Evolutionary conservation across 208 protist species (phyloP).

Genomic region (Tritrichomonas foetus): DNA sequence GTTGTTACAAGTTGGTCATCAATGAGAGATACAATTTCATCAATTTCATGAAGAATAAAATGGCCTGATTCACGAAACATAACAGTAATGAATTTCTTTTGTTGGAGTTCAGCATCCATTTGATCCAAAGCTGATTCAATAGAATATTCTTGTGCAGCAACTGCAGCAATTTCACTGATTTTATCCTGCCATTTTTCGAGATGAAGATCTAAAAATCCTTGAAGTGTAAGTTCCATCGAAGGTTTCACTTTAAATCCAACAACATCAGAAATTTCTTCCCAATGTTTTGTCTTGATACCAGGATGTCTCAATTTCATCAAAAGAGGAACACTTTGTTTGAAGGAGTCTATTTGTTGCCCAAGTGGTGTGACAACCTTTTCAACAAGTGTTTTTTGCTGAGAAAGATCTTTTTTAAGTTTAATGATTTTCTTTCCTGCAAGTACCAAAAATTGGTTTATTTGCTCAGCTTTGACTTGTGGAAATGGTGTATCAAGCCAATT

Average conservation of each 20-base stretch:
- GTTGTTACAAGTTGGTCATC: slow-evolving; percentile 31
- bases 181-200: not conserved
- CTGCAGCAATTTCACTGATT: slow-evolving; percentile 9
- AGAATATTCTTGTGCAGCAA: slow-evolving; percentile 25
- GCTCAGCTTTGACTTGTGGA: not conserved
- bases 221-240: slow-evolving; percentile 20
- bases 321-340: not conserved
- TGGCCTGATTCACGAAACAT: not conserved
- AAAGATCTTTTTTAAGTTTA: slow-evolving; percentile 7
- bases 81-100: not conserved
- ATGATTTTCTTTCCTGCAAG: not conserved
- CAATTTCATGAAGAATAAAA: slow-evolving; percentile 23
- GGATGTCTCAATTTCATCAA: not conserved
- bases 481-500: slow-evolving; percentile 33
- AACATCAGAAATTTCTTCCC: slow-evolving; percentile 26
- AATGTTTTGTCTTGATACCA: slow-evolving; percentile 30
- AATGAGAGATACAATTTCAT: not conserved
- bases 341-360: not conserved
- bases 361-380: not conserved
- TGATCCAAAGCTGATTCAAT: not conserved
- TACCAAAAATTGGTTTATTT: not conserved
- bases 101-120: not conserved
- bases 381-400: not conserved
- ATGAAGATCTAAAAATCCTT: not conserved
- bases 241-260: not conserved